These are phyloP conservation scores for Pythium insidiosum DNA, from an alignment of 352 stramenopile genomes.

Conservation along the genomic window DNA sequence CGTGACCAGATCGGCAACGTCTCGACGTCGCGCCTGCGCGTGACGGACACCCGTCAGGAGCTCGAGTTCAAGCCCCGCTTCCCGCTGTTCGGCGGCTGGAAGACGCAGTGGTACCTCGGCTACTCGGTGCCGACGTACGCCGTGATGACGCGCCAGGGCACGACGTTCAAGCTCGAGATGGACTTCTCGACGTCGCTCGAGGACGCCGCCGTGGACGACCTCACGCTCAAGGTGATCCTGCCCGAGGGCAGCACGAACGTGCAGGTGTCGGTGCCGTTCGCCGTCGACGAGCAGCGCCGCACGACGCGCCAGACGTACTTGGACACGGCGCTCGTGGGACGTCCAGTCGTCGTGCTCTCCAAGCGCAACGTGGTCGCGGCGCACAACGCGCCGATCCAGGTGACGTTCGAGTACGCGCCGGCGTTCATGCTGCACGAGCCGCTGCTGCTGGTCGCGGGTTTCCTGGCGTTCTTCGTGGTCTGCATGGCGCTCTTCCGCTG, in stretches of 20 bases:
- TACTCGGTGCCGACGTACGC: constrained; percentile 82
- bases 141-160: constrained; percentile 51
- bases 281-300: constrained; percentile 37
- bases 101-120: constrained; percentile 85
- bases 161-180: constrained; percentile 77
- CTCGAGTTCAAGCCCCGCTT: constrained; percentile 82
- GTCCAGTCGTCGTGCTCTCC: constrained; percentile 70
- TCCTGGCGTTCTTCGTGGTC: constrained; percentile 78
- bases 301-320: constrained; percentile 79
- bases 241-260: constrained; percentile 78
- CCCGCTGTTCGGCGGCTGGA: constrained; percentile 86
- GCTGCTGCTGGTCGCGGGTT: constrained; percentile 75
- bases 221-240: constrained; percentile 84
- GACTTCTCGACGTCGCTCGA: constrained; percentile 83
- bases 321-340: constrained; percentile 71
- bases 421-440: constrained; percentile 84
- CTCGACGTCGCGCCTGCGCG: constrained; percentile 69
- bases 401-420: constrained; percentile 81
- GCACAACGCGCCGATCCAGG: constrained; percentile 80
- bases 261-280: constrained; percentile 68
- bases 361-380: constrained; percentile 81
- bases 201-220: constrained; percentile 70
- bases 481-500: constrained; percentile 82
- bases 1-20: constrained; percentile 89
- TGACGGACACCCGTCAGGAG: constrained; percentile 40